phyloP scores from a whole-genome alignment of 352 stramenopile genomes.

The Aphanomyces cochlioides region DNA sequence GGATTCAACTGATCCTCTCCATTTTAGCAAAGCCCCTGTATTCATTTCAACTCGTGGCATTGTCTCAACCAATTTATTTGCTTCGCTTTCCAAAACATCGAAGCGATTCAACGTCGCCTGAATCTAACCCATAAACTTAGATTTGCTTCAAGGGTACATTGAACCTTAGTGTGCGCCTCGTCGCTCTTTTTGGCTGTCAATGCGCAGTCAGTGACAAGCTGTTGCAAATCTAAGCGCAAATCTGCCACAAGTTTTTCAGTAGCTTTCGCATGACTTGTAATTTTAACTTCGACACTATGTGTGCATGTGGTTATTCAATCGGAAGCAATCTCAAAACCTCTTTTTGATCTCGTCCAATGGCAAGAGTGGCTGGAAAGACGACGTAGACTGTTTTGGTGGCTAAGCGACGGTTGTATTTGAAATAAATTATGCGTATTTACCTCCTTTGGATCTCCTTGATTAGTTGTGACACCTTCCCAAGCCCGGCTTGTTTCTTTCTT shows the following conservation, averaged over 20 bases:
- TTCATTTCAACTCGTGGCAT: slow-evolving; percentile 71
- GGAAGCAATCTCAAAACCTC: slow-evolving; percentile 23
- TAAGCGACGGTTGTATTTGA: background rate
- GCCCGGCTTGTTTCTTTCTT: background rate
- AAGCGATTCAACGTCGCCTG: background rate
- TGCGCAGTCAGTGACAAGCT: slow-evolving; percentile 45
- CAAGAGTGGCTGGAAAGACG: slow-evolving; percentile 9
- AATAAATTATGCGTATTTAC: background rate
- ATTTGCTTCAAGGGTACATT: background rate
- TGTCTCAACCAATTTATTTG: background rate
- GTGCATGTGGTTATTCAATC: background rate
- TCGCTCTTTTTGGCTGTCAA: slow-evolving; percentile 44
- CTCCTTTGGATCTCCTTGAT: slow-evolving; percentile 8
- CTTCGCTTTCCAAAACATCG: background rate
- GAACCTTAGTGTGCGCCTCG: slow-evolving; percentile 34
- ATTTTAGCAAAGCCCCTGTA: slow-evolving; percentile 54
- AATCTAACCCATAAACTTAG: slow-evolving; percentile 1
- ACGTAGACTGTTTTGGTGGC: background rate
- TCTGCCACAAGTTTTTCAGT: slow-evolving; percentile 69
- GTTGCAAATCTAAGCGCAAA: slow-evolving; percentile 53
- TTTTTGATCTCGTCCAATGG: slow-evolving; percentile 52
- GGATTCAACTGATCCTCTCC: slow-evolving; percentile 58
- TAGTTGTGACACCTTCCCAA: slow-evolving; percentile 12
- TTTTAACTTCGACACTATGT: slow-evolving; percentile 54
- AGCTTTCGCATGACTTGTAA: slow-evolving; percentile 46